phyloP scores from a whole-genome alignment of 73 alveolate species.

The Paramecium sexaurelia region DNA sequence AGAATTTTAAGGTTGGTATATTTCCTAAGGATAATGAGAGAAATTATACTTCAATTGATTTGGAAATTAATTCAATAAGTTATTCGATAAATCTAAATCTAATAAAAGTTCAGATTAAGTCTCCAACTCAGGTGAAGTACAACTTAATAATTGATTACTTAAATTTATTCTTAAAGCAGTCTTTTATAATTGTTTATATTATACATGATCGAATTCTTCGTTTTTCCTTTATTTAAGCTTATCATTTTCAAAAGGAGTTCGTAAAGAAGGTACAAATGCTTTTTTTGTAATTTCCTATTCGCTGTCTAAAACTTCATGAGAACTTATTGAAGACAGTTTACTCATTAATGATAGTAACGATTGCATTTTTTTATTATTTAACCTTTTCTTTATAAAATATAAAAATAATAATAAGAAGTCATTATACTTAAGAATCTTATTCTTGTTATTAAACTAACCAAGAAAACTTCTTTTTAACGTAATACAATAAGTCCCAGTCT shows the following conservation, averaged over 20 bases:
- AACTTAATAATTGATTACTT: not conserved
- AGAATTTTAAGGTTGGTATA: not conserved
- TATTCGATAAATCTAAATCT: conserved; percentile 21
- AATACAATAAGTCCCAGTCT: conserved; percentile 44
- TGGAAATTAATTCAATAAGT: not conserved
- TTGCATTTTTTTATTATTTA: not conserved
- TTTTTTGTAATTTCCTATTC: not conserved
- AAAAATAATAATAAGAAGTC: not conserved
- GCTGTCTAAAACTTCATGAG: conserved; percentile 28
- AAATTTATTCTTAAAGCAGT: not conserved
- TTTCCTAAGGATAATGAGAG: not conserved
- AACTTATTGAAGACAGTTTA: not conserved
- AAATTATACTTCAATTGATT: not conserved
- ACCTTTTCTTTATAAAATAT: not conserved
- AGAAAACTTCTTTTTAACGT: not conserved
- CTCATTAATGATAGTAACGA: conserved; percentile 5
- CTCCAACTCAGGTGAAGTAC: not conserved
- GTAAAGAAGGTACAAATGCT: not conserved
- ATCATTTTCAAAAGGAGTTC: conserved; percentile 55
- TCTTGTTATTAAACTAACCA: not conserved
- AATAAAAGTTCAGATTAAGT: not conserved
- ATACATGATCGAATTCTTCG: not conserved
- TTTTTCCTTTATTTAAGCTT: not conserved
- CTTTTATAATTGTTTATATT: not conserved
- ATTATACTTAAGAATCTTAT: not conserved